Conservation (phyloP, 108 stramenopile genomes). For the Nannochloropsis oceanica region DNA sequence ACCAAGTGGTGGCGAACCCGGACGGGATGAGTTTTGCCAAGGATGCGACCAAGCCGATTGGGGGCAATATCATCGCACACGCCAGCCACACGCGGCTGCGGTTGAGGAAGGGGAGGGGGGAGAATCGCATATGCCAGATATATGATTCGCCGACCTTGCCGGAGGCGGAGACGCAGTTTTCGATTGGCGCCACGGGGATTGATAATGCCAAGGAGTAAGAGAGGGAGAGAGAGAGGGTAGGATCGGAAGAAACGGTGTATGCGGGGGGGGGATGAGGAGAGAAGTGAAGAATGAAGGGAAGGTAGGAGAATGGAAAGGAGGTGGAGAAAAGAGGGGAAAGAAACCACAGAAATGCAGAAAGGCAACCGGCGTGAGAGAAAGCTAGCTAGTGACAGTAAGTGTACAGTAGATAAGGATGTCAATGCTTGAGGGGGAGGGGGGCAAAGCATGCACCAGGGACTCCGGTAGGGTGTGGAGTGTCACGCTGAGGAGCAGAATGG, state of each 20-base stretch:
- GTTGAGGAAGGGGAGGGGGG: constrained; percentile 91
- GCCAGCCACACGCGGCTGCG: constrained; percentile 93
- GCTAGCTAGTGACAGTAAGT: no score
- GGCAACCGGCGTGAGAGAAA: no score
- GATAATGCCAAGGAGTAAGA: constrained; percentile 42
- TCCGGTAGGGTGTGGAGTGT: no score
- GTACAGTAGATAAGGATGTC: no score
- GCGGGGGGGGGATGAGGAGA: not conserved
- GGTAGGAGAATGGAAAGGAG: no score
- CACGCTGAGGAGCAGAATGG: no score
- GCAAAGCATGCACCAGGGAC: no score
- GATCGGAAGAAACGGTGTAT: not conserved
- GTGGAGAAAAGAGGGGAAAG: no score
- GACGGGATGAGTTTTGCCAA: constrained; percentile 94
- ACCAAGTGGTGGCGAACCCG: constrained; percentile 98
- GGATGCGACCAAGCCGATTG: constrained; percentile 95
- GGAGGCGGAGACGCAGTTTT: constrained; percentile 69
- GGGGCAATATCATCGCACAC: constrained; percentile 99
- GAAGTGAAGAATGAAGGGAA: not conserved
- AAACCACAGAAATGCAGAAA: no score
- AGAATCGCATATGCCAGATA: constrained; percentile 93
- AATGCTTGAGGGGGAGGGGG: no score
- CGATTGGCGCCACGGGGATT: constrained; percentile 37
- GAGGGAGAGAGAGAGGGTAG: not conserved
- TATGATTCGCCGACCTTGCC: constrained; percentile 84